Evolutionary conservation across 129 eudicot genomes (phyloP).

Genomic region (Solidago caesia): DNA sequence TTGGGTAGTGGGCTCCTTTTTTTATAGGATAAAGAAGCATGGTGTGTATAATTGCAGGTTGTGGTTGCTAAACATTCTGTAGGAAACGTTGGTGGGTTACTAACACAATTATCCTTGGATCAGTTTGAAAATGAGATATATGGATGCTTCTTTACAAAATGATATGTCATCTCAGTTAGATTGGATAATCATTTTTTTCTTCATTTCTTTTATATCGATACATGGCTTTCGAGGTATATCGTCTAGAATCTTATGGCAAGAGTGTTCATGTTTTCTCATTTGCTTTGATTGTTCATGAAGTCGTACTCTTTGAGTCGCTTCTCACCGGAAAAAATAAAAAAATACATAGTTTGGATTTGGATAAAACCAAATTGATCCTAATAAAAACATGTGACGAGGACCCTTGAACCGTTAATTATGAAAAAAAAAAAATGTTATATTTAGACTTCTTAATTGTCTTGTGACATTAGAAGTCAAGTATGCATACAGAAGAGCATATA

Average conservation of each 20-base stretch:
- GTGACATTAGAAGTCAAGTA: too few relatives aligned
- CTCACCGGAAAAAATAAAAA: too few relatives aligned
- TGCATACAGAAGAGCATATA: constrained; percentile 19
- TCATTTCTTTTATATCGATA: constrained; percentile 51
- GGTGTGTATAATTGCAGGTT: constrained; percentile 54
- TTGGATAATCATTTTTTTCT: neutral
- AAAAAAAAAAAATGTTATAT: too few relatives aligned
- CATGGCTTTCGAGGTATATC: constrained; percentile 78
- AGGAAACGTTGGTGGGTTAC: constrained; percentile 91
- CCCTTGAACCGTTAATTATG: neutral
- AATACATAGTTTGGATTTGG: constrained; percentile 37
- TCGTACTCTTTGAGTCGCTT: constrained; percentile 18
- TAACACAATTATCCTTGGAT: constrained; percentile 87
- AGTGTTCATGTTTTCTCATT: constrained; percentile 74
- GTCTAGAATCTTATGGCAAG: constrained; percentile 63
- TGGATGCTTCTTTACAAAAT: constrained; percentile 67
- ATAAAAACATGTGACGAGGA: neutral
- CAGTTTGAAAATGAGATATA: constrained; percentile 97
- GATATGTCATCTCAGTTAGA: constrained; percentile 53
- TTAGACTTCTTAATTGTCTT: too few relatives aligned
- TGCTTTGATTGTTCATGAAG: constrained; percentile 65
- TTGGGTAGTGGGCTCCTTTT: constrained; percentile 5
- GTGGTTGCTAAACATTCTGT: constrained; percentile 93
- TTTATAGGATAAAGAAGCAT: constrained; percentile 20
- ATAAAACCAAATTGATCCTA: constrained; percentile 1